Evolutionary conservation across 306 rosid species (phyloP).

Genomic region (Boehmeria nivea): DNA sequence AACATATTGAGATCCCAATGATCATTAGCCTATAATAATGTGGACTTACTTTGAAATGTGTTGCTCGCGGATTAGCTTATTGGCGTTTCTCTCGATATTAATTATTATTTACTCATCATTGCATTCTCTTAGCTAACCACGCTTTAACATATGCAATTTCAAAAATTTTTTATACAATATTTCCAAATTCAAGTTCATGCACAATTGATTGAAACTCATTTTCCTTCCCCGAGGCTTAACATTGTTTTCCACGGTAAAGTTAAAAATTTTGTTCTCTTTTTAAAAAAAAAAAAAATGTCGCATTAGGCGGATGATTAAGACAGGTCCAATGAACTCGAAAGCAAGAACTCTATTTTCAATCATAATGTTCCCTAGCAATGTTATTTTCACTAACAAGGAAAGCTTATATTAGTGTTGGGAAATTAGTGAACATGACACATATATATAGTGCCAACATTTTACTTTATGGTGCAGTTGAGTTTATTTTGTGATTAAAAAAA

Average conservation of each 20-base stretch:
- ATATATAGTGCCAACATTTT: not conserved
- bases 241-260: not conserved
- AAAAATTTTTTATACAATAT: not conserved
- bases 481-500: not conserved
- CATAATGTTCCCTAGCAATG: conserved; percentile 14
- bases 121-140: not conserved
- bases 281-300: too few species aligned
- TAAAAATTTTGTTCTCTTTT: not conserved
- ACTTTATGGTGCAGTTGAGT: not conserved
- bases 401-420: conserved; percentile 9
- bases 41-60: conserved; percentile 8
- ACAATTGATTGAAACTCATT: not conserved
- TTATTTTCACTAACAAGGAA: conserved; percentile 7
- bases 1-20: conserved; percentile 11
- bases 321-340: conserved; percentile 18
- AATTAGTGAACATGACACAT: conserved; percentile 15
- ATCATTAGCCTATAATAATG: conserved; percentile 1
- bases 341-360: conserved; percentile 18
- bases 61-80: conserved; percentile 5
- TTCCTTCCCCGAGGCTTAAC: not conserved
- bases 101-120: not conserved
- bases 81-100: not conserved
- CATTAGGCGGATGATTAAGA: conserved; percentile 17
- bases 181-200: conserved; percentile 5
- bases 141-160: not conserved